Evolutionary conservation across 805 yeast genomes (phyloP), one percentile per base, ranked within the genome.

Genomic region (Hanseniaspora lindneri): DNA sequence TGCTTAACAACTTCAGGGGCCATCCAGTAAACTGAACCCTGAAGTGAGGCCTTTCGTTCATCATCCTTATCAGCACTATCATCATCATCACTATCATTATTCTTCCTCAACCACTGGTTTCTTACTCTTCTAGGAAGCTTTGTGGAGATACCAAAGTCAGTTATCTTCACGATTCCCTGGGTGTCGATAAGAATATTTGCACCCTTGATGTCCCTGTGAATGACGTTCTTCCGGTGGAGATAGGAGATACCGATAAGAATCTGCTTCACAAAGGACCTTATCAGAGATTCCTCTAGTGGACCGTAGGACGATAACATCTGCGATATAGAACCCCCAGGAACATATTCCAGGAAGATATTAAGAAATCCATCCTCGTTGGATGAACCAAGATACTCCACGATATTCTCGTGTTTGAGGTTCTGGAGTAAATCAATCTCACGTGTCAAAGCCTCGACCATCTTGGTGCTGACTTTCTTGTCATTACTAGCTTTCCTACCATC

Each of bases 1-100:
- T 88, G 96, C 58, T 87, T 85, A 16, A 92, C 97, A 8, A 92
- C 97, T 61, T 92, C 98, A 0, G 98, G 98, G 0, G 98, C 97
- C 98, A 92, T 92, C 97, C 98, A 92, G 60, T 81, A 92, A 0
- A 89, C 87, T 0, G 95, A 85, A 0, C 98, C 98, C 64, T 89
- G 96, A 47, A 86, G 66, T 0, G 95, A 86, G 1, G 84, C 88
- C 39, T 96, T 74, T 54, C 75, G 76, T 39, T 64, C 63, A 14
- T 46, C 41, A 9, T 46, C 41, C 4, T 24, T 28, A 36, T 64
- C 63, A 7, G 37, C 41, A 4, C 32, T 33, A 36, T 64, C 63
- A 13, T 46, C 34, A 3, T 37, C 41, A 6, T 36, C 37, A 7
- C n/a, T 21, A 13, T 57, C 61, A 62, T 61, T 55, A 66, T 64